Evolutionary conservation across 495 filamentous ascomycete species (phyloP), one percentile per base, ranked within the genome.

Genomic region (Hypoxylon subgilvum): DNA sequence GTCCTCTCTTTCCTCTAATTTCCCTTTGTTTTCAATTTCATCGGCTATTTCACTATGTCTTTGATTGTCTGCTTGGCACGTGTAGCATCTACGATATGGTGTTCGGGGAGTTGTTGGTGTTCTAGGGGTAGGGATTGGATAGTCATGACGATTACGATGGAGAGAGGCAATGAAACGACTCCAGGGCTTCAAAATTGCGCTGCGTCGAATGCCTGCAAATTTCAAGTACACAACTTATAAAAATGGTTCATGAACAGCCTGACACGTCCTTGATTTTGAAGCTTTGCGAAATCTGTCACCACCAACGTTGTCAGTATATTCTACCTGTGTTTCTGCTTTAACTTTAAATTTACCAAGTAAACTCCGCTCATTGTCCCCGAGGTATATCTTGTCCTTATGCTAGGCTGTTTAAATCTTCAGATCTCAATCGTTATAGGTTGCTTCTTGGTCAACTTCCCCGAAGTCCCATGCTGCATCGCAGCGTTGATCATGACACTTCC

Each of bases 401-500:
- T 38, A 8, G 8, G 4, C 9, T 5, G 4, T 14, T 18, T 13
- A 4, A 6, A 8, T 2, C 34, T 18, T 18, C n/a, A 79, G n/a
- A 90, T 77, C 67, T 86, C 81, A 3, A 85, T 80, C 17, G 67
- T 67, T 13, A 70, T 34, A 36, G 67, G 67, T 8, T 48, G 14
- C 39, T 74, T 70, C 66, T 89, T 91, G 10, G 76, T 73, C 54
- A 94, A 67, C 61, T 78, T 79, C 3, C 86, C 88, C 7, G 83
- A 87, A 44, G 82, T 84, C 9, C 81, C 78, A 69, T 87, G 83
- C 76, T 88, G 88, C 63, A 89, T 81, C 0, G 88, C 81, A 2
- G 90, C 90, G 73, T 95, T 95, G 6, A 93, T 82, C 82, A 94
- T 77, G 65, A 90, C 69, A 0, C 77, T 79, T 16, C 81, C 83